These are phyloP conservation scores for Phaeoacremonium minimum DNA, from an alignment of 2,329 filamentous ascomycete species.

Conservation along the genomic window DNA sequence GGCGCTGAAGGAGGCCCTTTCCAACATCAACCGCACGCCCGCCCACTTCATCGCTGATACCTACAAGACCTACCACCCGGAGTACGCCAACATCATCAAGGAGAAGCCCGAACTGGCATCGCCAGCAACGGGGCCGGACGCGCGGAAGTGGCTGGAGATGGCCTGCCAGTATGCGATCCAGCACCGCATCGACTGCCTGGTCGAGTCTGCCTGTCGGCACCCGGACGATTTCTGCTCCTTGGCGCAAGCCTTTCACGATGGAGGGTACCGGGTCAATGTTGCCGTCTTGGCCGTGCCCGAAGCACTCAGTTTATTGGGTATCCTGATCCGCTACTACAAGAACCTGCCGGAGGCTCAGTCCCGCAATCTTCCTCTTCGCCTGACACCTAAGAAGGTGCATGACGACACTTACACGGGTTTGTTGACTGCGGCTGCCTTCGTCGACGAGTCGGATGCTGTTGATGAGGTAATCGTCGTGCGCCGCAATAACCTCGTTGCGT, in stretches of 20 bases:
- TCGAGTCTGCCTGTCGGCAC: conserved; percentile 41
- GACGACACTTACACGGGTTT: conserved; percentile 39
- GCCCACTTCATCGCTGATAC: conserved; percentile 44
- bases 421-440: conserved; percentile 26
- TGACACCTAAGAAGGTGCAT: conserved; percentile 39
- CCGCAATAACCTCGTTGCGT: conserved; percentile 30
- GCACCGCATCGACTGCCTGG: conserved; percentile 28
- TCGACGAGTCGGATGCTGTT: conserved; percentile 23
- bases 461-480: conserved; percentile 34
- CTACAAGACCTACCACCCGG: conserved; percentile 43
- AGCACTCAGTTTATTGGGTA: conserved; percentile 34
- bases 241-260: conserved; percentile 24
- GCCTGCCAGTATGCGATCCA: conserved; percentile 27
- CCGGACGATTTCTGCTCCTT: conserved; percentile 34
- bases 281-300: conserved; percentile 36
- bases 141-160: conserved; percentile 37
- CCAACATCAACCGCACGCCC: conserved; percentile 7
- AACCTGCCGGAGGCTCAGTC: conserved; percentile 26
- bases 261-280: conserved; percentile 31
- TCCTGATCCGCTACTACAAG: conserved; percentile 33
- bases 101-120: conserved; percentile 10
- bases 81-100: conserved; percentile 25
- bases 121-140: conserved; percentile 33
- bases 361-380: conserved; percentile 27
- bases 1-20: conserved; percentile 26